Conservation (phyloP, 176 grass and related monocot genomes). For the Calamus simplicifolius region DNA sequence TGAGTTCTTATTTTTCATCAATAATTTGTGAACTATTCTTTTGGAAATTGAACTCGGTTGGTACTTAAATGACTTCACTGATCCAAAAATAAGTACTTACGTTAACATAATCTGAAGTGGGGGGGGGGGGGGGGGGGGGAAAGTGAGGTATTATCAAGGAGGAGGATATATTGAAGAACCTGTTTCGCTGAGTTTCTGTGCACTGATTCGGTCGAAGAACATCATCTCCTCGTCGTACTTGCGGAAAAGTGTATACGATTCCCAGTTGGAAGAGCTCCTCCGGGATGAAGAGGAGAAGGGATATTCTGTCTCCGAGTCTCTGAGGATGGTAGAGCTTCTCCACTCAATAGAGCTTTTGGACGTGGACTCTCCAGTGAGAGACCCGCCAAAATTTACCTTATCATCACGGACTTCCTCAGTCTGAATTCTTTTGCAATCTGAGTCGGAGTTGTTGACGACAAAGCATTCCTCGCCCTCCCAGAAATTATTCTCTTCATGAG, state of each 20-base stretch:
- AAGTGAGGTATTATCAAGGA: too few relatives aligned
- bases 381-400: constrained; percentile 20
- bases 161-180: constrained; percentile 18
- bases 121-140: too few relatives aligned
- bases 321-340: constrained; percentile 64
- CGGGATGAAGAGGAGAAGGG: constrained; percentile 92
- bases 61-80: constrained; percentile 61
- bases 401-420: neutral
- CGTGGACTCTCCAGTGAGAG: constrained; percentile 74
- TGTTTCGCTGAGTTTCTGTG: constrained; percentile 89
- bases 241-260: constrained; percentile 69
- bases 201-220: constrained; percentile 78
- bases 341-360: constrained; percentile 98
- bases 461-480: constrained; percentile 21
- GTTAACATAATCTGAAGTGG: too few relatives aligned
- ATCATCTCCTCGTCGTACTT: constrained; percentile 98
- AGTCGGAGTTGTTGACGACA: constrained; percentile 9
- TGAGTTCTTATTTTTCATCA: constrained; percentile 26
- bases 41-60: constrained; percentile 65
- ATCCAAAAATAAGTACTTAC: constrained; percentile 37
- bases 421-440: constrained; percentile 27
- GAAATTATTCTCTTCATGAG: neutral
- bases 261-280: constrained; percentile 84
- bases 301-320: constrained; percentile 78
- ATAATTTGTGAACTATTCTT: constrained; percentile 59